Evolutionary conservation across 2,329 filamentous ascomycete species (phyloP).

Genomic region (Alternaria novae-zelandiae): DNA sequence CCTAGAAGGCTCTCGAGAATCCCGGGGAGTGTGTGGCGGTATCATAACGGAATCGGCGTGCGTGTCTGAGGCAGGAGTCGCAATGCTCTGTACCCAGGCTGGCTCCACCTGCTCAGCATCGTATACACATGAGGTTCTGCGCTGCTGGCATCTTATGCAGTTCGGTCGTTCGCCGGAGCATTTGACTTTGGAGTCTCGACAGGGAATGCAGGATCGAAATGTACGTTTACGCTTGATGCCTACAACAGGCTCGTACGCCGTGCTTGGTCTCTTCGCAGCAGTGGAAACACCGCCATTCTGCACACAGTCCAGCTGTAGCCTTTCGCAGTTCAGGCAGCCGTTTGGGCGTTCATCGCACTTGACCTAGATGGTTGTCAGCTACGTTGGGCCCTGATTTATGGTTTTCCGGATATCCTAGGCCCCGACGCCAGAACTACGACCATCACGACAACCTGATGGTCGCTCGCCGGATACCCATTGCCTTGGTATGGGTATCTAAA

Average conservation of each 20-base stretch:
- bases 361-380: conserved; percentile 26
- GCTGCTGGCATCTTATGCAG: conserved; percentile 37
- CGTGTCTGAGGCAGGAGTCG: conserved; percentile 17
- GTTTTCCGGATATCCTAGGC: not conserved
- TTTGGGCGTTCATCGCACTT: conserved; percentile 43
- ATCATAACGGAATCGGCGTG: conserved; percentile 14
- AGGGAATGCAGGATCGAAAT: conserved; percentile 39
- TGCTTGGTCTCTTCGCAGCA: conserved; percentile 20
- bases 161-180: conserved; percentile 41
- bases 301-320: conserved; percentile 37
- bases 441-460: not conserved
- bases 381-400: not conserved
- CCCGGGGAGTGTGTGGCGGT: conserved; percentile 22
- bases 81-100: conserved; percentile 40
- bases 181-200: conserved; percentile 41
- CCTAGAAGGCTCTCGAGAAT: conserved; percentile 15
- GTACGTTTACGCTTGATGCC: conserved; percentile 43
- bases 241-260: conserved; percentile 25
- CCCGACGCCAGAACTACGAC: not conserved
- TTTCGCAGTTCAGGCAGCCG: conserved; percentile 40
- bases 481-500: not conserved
- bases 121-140: conserved; percentile 31
- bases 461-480: not conserved
- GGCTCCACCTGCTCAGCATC: conserved; percentile 40
- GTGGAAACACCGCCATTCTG: conserved; percentile 28